Evolutionary conservation across 805 yeast species (phyloP).

Genomic region (Danielozyma ontarioensis): DNA sequence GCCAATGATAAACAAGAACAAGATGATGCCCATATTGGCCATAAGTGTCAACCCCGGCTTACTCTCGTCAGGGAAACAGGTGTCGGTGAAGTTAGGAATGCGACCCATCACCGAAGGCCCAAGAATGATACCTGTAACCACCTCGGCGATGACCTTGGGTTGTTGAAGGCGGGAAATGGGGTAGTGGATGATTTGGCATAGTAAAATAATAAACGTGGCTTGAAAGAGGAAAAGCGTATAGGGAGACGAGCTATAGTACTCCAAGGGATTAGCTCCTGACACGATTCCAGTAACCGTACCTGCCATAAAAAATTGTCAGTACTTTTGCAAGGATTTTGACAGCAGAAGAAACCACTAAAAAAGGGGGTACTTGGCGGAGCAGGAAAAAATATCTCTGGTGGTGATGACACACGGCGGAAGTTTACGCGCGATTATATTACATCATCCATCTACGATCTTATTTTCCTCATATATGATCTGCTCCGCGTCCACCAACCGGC

Average conservation of each 20-base stretch:
- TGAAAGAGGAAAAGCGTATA: constrained; percentile 69
- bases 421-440: no score
- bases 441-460: no score
- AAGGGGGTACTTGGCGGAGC: not conserved
- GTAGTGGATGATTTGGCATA: constrained; percentile 56
- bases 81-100: constrained; percentile 59
- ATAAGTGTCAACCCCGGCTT: constrained; percentile 60
- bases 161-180: constrained; percentile 62
- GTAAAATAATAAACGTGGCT: constrained; percentile 51
- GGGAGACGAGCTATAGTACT: constrained; percentile 53
- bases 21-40: constrained; percentile 70
- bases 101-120: constrained; percentile 76
- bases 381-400: no score
- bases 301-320: constrained; percentile 18
- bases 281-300: constrained; percentile 59
- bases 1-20: constrained; percentile 73
- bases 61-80: constrained; percentile 61
- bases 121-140: constrained; percentile 65
- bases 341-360: not conserved
- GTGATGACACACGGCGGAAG: no score
- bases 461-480: no score
- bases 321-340: no score
- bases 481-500: no score
- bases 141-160: constrained; percentile 81
- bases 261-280: constrained; percentile 68